These are phyloP conservation scores for Neospora caninum DNA, from an alignment of 169 alveolate genomes.

Conservation along the genomic window DNA sequence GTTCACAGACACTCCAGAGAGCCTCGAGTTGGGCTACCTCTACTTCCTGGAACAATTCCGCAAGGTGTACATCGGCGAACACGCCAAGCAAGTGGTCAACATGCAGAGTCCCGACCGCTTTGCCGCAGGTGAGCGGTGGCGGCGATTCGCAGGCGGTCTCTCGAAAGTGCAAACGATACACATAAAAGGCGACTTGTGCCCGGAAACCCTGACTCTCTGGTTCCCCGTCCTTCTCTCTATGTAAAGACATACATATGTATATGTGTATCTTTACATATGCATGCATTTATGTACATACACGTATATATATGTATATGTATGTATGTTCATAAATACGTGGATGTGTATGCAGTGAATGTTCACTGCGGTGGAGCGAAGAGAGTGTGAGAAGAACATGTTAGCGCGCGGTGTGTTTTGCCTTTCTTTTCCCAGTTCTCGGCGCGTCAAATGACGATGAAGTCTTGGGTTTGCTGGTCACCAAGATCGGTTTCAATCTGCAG, in stretches of 20 bases:
- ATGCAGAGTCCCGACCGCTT: slow-evolving; percentile 31
- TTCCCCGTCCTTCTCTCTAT: not conserved
- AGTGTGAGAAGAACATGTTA: not conserved
- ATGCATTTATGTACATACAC: not conserved
- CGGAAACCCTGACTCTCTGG: not conserved
- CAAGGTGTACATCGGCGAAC: slow-evolving; percentile 91
- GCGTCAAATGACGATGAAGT: slow-evolving; percentile 82
- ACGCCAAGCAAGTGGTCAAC: slow-evolving; percentile 82
- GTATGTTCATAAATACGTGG: too few species aligned
- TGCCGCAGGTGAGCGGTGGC: not conserved
- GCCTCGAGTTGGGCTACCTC: slow-evolving; percentile 85
- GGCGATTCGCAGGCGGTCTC: not conserved
- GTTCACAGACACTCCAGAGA: slow-evolving; percentile 73
- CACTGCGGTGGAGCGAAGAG: not conserved
- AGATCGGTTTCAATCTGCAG: slow-evolving; percentile 87
- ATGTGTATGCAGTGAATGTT: too few species aligned
- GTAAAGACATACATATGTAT: not conserved
- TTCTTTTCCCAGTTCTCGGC: slow-evolving; percentile 72
- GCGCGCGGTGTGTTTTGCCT: not conserved
- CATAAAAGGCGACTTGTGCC: not conserved
- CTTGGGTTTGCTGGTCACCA: slow-evolving; percentile 78
- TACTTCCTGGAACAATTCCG: slow-evolving; percentile 92
- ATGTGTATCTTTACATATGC: not conserved
- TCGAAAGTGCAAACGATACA: not conserved
- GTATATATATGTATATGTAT: not conserved